Conservation (phyloP, 2,329 filamentous ascomycete species). For the Pestalotiopsis fici region DNA sequence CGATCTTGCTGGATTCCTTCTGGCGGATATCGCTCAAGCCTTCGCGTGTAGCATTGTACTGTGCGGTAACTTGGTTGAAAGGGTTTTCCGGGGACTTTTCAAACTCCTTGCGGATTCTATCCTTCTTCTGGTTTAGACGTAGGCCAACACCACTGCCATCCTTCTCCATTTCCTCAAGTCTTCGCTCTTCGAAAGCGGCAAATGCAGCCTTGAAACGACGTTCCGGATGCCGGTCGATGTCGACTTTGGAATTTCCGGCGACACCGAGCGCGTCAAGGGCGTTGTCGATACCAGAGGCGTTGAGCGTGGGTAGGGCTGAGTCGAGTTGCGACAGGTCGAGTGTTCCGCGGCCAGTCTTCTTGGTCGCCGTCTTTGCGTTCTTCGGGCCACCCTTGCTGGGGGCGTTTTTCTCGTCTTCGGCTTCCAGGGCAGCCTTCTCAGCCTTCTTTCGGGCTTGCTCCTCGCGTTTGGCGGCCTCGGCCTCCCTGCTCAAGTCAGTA, state of each 20-base stretch:
- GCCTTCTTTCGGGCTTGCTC: slow-evolving; percentile 87
- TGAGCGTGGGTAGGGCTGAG: slow-evolving; percentile 63
- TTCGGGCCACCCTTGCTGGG: slow-evolving; percentile 63
- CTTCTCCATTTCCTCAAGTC: slow-evolving; percentile 81
- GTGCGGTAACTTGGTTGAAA: slow-evolving; percentile 80
- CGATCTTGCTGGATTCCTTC: slow-evolving; percentile 72
- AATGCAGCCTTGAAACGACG: slow-evolving; percentile 85
- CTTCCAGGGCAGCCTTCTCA: slow-evolving; percentile 80
- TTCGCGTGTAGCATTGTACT: slow-evolving; percentile 77
- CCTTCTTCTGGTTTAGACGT: slow-evolving; percentile 80
- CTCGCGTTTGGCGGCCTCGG: slow-evolving; percentile 80
- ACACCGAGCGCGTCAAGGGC: slow-evolving; percentile 84
- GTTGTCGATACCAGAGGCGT: slow-evolving; percentile 88
- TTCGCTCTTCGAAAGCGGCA: slow-evolving; percentile 76
- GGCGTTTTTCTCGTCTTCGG: slow-evolving; percentile 75
- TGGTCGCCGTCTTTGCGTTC: slow-evolving; percentile 67
- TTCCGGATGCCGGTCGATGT: slow-evolving; percentile 89
- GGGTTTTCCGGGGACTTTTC: slow-evolving; percentile 94
- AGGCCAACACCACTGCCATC: slow-evolving; percentile 75
- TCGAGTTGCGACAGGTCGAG: slow-evolving; percentile 79
- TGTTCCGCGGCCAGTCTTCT: slow-evolving; percentile 62
- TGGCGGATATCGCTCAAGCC: slow-evolving; percentile 70
- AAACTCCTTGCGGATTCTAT: slow-evolving; percentile 87
- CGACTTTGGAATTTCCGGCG: slow-evolving; percentile 54
- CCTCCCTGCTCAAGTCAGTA: slow-evolving; percentile 59